Conservation (phyloP, 1,139 yeast species). For the Kluyveromyces marxianus region DNA sequence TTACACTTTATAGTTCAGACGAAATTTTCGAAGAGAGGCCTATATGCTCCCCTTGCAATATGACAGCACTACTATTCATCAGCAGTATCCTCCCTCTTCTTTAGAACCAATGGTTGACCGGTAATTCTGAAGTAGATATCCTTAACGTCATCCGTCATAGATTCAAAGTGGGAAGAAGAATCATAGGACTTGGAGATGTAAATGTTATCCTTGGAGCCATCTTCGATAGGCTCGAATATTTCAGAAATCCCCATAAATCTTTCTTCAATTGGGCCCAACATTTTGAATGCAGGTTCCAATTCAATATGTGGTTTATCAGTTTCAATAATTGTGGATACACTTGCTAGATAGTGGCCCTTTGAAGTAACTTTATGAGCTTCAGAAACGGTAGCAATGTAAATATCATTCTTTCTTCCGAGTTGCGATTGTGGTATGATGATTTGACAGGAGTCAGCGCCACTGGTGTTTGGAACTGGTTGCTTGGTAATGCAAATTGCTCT, state of each 20-base stretch:
- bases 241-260: slow-evolving; percentile 96
- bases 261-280: slow-evolving; percentile 69
- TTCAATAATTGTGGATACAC: slow-evolving; percentile 89
- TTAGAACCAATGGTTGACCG: slow-evolving; percentile 84
- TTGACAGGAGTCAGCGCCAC: slow-evolving; percentile 83
- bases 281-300: slow-evolving; percentile 88
- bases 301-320: slow-evolving; percentile 91
- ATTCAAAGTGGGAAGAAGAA: slow-evolving; percentile 90
- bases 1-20: not conserved
- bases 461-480: slow-evolving; percentile 81
- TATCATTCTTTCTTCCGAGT: slow-evolving; percentile 86
- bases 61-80: slow-evolving; percentile 39
- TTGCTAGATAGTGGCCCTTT: slow-evolving; percentile 85
- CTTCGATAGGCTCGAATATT: slow-evolving; percentile 76
- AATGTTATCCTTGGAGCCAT: slow-evolving; percentile 73
- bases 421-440: slow-evolving; percentile 96
- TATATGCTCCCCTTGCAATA: not conserved
- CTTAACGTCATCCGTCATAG: slow-evolving; percentile 94
- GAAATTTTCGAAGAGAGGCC: not conserved
- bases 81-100: slow-evolving; percentile 60
- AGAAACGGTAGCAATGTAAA: slow-evolving; percentile 86
- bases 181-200: slow-evolving; percentile 86
- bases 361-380: slow-evolving; percentile 88
- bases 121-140: slow-evolving; percentile 87
- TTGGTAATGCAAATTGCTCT: slow-evolving; percentile 92